Conservation (phyloP, 2,329 filamentous ascomycete species). For the Fusarium poae region DNA sequence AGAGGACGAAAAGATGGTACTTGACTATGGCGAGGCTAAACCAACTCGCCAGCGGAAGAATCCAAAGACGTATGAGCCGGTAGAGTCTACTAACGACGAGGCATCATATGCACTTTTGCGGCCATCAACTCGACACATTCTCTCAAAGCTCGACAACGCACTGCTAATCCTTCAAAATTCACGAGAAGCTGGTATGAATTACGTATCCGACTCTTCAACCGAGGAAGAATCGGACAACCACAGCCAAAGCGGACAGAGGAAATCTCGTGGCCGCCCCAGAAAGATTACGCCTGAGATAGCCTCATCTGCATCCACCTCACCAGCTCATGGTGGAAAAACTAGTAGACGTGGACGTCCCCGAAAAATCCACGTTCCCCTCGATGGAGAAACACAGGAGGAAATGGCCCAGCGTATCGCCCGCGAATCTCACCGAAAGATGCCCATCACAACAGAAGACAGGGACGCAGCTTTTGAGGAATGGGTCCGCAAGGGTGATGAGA, state of each 20-base stretch:
- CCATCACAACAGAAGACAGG: constrained; percentile 41
- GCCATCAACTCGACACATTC: constrained; percentile 77
- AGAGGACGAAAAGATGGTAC: constrained; percentile 35
- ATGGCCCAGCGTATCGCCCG: constrained; percentile 63
- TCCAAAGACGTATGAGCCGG: constrained; percentile 59
- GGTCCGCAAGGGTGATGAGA: constrained; percentile 51
- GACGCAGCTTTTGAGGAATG: constrained; percentile 55
- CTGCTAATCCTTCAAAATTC: constrained; percentile 78
- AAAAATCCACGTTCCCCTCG: constrained; percentile 55
- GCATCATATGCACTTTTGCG: constrained; percentile 72
- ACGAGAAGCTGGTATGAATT: constrained; percentile 63
- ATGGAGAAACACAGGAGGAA: constrained; percentile 62
- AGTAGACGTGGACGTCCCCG: constrained; percentile 56
- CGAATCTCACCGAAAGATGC: constrained; percentile 53
- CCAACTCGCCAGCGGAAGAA: neutral
- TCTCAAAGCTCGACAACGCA: constrained; percentile 76
- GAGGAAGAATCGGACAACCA: constrained; percentile 54
- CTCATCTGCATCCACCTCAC: constrained; percentile 25
- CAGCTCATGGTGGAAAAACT: constrained; percentile 16
- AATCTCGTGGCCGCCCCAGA: constrained; percentile 49
- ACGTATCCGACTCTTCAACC: constrained; percentile 57
- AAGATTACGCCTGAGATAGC: constrained; percentile 14
- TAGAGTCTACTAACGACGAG: constrained; percentile 78
- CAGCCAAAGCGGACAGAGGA: constrained; percentile 44
- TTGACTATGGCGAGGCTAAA: constrained; percentile 9